Evolutionary conservation across 2,329 filamentous ascomycete species (phyloP).

Genomic region (Cladophialophora exuberans): DNA sequence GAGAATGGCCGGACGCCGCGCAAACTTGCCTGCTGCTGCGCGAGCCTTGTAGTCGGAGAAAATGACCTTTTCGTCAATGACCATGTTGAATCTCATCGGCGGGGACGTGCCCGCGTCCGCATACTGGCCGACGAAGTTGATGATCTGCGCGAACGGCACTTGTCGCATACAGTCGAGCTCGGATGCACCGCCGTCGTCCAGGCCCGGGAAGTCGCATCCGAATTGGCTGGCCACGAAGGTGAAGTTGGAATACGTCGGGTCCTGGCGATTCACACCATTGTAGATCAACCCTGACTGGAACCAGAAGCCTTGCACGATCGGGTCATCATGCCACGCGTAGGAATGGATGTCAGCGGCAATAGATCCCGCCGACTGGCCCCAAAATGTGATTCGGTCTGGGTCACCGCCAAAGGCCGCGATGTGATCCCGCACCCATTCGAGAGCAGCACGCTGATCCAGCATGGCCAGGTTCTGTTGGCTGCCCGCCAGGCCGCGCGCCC

Average conservation of each 20-base stretch:
- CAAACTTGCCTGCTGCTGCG: slow-evolving; percentile 21
- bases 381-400: slow-evolving; percentile 48
- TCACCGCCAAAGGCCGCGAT: slow-evolving; percentile 58
- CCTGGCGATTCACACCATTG: slow-evolving; percentile 12
- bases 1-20: slow-evolving; percentile 17
- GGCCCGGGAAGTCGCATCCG: slow-evolving; percentile 33
- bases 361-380: slow-evolving; percentile 50
- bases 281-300: slow-evolving; percentile 27
- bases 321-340: slow-evolving; percentile 33
- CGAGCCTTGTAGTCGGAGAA: slow-evolving; percentile 36
- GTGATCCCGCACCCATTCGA: slow-evolving; percentile 58
- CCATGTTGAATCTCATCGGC: slow-evolving; percentile 28
- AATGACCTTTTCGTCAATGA: slow-evolving; percentile 35
- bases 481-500: slow-evolving; percentile 39
- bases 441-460: slow-evolving; percentile 52
- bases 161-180: slow-evolving; percentile 39
- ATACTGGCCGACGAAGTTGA: slow-evolving; percentile 36
- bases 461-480: slow-evolving; percentile 53
- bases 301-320: slow-evolving; percentile 29
- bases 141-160: slow-evolving; percentile 34
- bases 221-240: slow-evolving; percentile 37
- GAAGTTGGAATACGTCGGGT: slow-evolving; percentile 35
- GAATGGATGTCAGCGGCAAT: slow-evolving; percentile 17
- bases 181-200: slow-evolving; percentile 25
- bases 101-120: slow-evolving; percentile 19